Base-by-base conservation (phyloP, 2,329 filamentous ascomycete species). In the Chrysosporium keratinophilum region DNA sequence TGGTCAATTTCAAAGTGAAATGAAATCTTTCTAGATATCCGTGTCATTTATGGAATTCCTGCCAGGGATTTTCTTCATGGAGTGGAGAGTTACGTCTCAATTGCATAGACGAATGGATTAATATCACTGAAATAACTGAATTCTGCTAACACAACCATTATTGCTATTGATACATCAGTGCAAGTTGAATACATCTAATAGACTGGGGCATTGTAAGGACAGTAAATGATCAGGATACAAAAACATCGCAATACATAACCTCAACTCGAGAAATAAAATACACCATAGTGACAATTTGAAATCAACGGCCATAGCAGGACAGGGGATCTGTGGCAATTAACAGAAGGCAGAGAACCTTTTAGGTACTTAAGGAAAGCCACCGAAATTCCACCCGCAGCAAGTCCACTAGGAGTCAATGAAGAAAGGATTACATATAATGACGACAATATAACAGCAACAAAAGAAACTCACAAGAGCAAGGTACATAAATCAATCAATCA, bases 391-490 rank as follows among this genome's bases (percentile, higher is more conserved):
- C 14, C 3, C 23, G n/a, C 17, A 39, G 9, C 20, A 28, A 6
- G 46, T 39, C 20, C 5, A 28, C n/a, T 9, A 40, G 28, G 11
- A 15, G 5, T 11, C 15, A 40, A 2, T 49, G 14, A 28, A 12
- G 19, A 35, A 14, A 11, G 23, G n/a, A 40, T 7, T 9, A 49
- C 46, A 41, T 31, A 40, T 49, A 49, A 48, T 7, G n/a, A 47
- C 34, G 44, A 49, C 46, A 49, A 33, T 49, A 39, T 49, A 49
- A 35, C 28, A 33, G n/a, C 20, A 47, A 35, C 44, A 49, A n/a
- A 28, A 49, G 31, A 40, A 49, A 23, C 34, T 39, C 20, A 15
- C n/a, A 48, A 19, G 14, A 10, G 37, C 4, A 14, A 3, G 37
- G 37, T 40, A 10, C 17, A 12, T 17, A 28, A 39, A 48, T 15